Conservation (phyloP, 176 grass and related monocot genomes). For the Oryza coarctata region DNA sequence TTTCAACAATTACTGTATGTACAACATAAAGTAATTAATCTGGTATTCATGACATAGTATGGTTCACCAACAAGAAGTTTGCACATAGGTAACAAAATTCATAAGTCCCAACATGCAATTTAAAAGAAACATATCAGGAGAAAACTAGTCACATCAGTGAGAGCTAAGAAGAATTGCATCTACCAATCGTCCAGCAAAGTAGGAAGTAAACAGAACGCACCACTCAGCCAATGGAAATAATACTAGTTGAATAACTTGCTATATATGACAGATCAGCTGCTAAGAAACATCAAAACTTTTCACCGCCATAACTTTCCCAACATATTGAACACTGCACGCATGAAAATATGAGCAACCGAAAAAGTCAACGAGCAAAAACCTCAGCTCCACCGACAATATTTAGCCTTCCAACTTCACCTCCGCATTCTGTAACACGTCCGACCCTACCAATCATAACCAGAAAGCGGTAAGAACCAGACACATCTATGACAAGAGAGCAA, state of each 20-base stretch:
- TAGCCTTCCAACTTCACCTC: constrained; percentile 87
- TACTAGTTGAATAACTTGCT: neutral
- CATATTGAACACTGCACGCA: neutral
- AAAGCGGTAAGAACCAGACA: neutral
- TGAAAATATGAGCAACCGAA: neutral
- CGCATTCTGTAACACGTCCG: constrained; percentile 72
- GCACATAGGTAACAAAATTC: neutral
- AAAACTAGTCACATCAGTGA: neutral
- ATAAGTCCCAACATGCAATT: neutral
- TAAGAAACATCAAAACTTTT: neutral
- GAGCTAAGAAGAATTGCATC: constrained; percentile 10
- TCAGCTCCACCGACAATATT: constrained; percentile 75
- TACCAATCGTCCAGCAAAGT: neutral
- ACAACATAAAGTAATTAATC: neutral
- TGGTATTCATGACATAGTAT: neutral
- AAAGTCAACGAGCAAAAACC: constrained; percentile 55
- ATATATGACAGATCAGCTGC: neutral
- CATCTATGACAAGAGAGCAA: neutral
- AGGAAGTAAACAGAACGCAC: constrained; percentile 3
- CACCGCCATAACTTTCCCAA: neutral
- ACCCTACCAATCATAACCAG: constrained; percentile 55
- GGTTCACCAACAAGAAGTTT: neutral
- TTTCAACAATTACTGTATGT: neutral
- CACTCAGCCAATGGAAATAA: constrained; percentile 7
- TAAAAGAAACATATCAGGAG: neutral